Percentiles rank a stretch among this genome's conserved stretches.
These are phyloP conservation scores for Cocos nucifera DNA, from an alignment of 176 grass and related monocot genomes.

Conservation along the genomic window DNA sequence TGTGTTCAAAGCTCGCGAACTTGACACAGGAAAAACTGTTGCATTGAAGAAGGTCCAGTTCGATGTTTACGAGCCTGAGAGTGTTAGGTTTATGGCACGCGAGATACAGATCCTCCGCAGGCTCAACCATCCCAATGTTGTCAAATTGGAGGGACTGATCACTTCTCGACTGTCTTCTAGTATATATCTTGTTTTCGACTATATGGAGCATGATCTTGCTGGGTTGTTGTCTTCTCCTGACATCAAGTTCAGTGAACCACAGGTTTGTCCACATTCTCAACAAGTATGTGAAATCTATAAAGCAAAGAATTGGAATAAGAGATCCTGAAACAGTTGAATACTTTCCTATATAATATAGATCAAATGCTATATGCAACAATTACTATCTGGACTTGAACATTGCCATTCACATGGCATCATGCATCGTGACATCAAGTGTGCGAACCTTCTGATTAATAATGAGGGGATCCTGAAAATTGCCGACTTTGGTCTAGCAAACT, in stretches of 20 bases:
- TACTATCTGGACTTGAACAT: slow-evolving; percentile 73
- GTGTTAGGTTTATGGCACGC: slow-evolving; percentile 36
- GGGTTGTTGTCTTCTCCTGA: slow-evolving; percentile 35
- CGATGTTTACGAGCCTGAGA: slow-evolving; percentile 39
- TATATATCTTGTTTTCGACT: slow-evolving; percentile 51
- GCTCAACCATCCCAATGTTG: slow-evolving; percentile 43
- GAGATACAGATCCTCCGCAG: slow-evolving; percentile 45
- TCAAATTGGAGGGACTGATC: slow-evolving; percentile 47
- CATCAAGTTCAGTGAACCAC: slow-evolving; percentile 36
- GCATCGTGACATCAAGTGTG: slow-evolving; percentile 95
- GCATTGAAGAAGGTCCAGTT: slow-evolving; percentile 45
- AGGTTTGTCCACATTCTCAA: slow-evolving; percentile 15
- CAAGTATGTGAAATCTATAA: too few relatives aligned
- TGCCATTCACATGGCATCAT: slow-evolving; percentile 75
- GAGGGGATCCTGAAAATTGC: slow-evolving; percentile 81
- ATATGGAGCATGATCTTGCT: slow-evolving; percentile 51
- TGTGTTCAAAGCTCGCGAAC: slow-evolving; percentile 40
- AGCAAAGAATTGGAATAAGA: too few relatives aligned
- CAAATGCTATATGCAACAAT: slow-evolving; percentile 91
- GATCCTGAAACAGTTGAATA: neutral
- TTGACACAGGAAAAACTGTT: slow-evolving; percentile 32
- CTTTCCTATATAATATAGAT: slow-evolving; percentile 30
- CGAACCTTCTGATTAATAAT: slow-evolving; percentile 73
- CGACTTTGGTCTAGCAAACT: slow-evolving; percentile 86
- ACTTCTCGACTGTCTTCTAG: slow-evolving; percentile 36